Evolutionary conservation across 2,329 filamentous ascomycete species (phyloP), one percentile per base, ranked within the genome.

Genomic region (Calonectria crousiana): DNA sequence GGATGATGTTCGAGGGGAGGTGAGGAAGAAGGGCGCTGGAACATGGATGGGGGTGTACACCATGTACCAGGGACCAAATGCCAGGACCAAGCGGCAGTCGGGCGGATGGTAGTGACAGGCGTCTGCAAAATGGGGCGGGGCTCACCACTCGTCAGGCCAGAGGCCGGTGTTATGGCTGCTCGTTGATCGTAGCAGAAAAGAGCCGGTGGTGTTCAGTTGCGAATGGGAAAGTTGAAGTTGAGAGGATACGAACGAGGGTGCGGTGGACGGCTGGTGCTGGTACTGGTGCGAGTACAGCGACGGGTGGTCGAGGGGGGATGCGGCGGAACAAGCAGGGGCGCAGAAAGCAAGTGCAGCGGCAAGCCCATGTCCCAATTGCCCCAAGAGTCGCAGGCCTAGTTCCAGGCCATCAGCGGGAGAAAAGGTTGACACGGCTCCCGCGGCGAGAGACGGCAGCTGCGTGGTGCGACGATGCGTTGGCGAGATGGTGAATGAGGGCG

Each of bases 321-420:
- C 73, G 78, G 75, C 72, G 73, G 70, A 76, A 78, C 74, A 74
- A 79, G 72, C 78, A 82, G 78, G 78, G 77, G 81, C 80, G 79
- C 75, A 78, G 78, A 79, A 78, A 79, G 80, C 78, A 79, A 82
- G 79, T 80, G 80, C 84, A 81, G 78, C 77, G 79, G 77, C 79
- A 73, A 83, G 83, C 82, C 82, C 84, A 83, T 80, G 77, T 84
- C 82, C 83, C 84, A 85, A 84, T 85, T 84, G 84, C 83, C 82
- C 78, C 81, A 77, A 80, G 70, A 77, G 76, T 83, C 79, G 78
- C 78, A 77, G 80, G 78, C 77, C 78, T 70, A 49, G 58, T 65
- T 64, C 68, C 81, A 83, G 78, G 82, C 84, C 84, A 85, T 84
- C 80, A 82, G 83, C 78, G 75, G 74, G 71, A 65, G 75, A 76